Conservation (phyloP, 1,139 yeast species). For the Lodderomyces theae region DNA sequence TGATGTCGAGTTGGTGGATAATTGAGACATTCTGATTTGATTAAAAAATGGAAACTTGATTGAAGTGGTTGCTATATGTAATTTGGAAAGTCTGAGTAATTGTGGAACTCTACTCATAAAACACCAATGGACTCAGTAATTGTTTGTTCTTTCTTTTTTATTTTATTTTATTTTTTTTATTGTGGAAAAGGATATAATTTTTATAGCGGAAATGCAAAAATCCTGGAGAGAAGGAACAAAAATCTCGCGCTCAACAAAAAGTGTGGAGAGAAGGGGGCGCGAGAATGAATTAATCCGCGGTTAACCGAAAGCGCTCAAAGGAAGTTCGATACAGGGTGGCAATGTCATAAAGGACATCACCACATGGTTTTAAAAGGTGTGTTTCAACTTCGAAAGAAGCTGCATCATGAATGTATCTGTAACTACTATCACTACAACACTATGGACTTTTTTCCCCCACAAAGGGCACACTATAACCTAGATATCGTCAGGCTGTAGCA, state of each 20-base stretch:
- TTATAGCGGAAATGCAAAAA: neutral
- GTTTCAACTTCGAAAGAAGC: no score
- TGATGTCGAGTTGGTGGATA: constrained; percentile 9
- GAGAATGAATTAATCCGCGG: neutral
- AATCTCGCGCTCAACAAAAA: neutral
- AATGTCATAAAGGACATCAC: no score
- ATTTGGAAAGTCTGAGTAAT: neutral
- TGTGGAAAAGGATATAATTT: neutral
- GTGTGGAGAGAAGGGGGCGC: neutral
- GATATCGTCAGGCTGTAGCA: constrained; percentile 15
- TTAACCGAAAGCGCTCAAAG: neutral
- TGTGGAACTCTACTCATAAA: neutral
- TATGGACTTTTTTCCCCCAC: no score
- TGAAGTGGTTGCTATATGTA: neutral
- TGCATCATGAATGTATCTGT: no score
- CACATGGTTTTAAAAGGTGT: no score
- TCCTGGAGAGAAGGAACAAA: neutral
- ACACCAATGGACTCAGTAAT: no score
- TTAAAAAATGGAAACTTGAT: neutral
- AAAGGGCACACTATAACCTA: no score
- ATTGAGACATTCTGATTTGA: constrained; percentile 3
- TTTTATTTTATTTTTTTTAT: neutral
- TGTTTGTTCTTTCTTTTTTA: neutral
- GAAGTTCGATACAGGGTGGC: no score
- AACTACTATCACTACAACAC: no score